These are phyloP conservation scores for Cynara cardunculus DNA, from an alignment of 129 eudicot species.

Conservation along the genomic window DNA sequence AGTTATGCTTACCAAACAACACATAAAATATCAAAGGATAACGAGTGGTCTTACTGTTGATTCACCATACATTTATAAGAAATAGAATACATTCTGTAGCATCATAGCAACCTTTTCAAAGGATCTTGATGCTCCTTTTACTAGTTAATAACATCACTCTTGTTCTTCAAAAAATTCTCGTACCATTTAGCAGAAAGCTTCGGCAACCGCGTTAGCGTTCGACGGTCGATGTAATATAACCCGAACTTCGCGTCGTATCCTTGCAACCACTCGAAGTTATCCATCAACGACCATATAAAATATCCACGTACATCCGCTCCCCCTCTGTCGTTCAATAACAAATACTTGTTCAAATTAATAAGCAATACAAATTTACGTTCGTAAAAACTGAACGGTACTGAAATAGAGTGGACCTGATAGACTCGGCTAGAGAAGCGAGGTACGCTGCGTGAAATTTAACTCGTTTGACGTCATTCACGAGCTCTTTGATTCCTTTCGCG, in stretches of 20 bases:
- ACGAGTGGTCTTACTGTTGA: no score
- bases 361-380: background rate
- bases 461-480: no score
- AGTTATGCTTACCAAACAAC: no score
- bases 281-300: constrained; percentile 24
- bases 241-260: constrained; percentile 43
- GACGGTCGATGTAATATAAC: constrained; percentile 36
- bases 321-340: constrained; percentile 19
- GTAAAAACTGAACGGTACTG: background rate
- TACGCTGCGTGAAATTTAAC: no score
- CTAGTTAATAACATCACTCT: background rate
- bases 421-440: no score
- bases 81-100: background rate
- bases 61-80: background rate
- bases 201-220: constrained; percentile 38
- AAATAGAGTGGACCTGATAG: constrained; percentile 29
- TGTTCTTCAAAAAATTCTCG: constrained; percentile 33
- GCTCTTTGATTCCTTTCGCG: no score
- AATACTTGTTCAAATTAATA: no score
- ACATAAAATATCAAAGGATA: no score
- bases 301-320: constrained; percentile 66
- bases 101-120: background rate
- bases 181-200: constrained; percentile 51
- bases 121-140: background rate
- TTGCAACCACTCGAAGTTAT: constrained; percentile 44